Evolutionary conservation across 1,139 yeast genomes (phyloP), one percentile per base, ranked within the genome.

Genomic region (Kurtzmaniella quercitrusa): DNA sequence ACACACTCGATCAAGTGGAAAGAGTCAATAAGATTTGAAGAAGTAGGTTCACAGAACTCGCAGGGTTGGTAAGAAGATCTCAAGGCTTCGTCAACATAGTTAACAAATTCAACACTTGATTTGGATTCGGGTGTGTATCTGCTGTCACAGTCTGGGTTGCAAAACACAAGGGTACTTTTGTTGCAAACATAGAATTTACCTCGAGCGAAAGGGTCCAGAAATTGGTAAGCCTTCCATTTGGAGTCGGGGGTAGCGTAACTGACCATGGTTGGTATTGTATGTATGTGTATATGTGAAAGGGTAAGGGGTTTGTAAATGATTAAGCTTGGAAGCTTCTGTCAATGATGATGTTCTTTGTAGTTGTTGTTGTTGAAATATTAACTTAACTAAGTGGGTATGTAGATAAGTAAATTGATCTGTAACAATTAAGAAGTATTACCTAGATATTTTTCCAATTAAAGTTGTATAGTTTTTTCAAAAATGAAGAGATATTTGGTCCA

Each of bases 211-310:
- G 88, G 88, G 55, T 82, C 88, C 47, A 76, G 70, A 55, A 79
- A 79, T 54, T 80, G 84, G 57, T 78, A 81, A 2, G 87, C 87
- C 46, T 74, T 78, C 84, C 84, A 79, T 52, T 71, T 79, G 38
- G 77, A 62, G 22, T 66, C 58, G 36, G 76, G 80, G 5, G 74
- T 59, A 2, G 66, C 53, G 55, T 78, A 79, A 16, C 14, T 20
- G 9, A 63, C 62, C 76, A 72, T 74, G 26, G 18, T 33, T 5
- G 14, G 5, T 8, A 6, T 8, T 30, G 33, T 12, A 30, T 8
- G 14, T 30, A 30, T 7, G 16, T 7, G 14, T n/a, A 30, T 7
- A 12, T 30, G 35, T 32, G 35, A 15, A 7, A 21, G 15, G 7
- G 9, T 9, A 32, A 32, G 11, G 11, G 18, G 14, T 9, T 28